Evolutionary conservation across 2,329 filamentous ascomycete genomes (phyloP).

Genomic region (Spiromastix sp.): DNA sequence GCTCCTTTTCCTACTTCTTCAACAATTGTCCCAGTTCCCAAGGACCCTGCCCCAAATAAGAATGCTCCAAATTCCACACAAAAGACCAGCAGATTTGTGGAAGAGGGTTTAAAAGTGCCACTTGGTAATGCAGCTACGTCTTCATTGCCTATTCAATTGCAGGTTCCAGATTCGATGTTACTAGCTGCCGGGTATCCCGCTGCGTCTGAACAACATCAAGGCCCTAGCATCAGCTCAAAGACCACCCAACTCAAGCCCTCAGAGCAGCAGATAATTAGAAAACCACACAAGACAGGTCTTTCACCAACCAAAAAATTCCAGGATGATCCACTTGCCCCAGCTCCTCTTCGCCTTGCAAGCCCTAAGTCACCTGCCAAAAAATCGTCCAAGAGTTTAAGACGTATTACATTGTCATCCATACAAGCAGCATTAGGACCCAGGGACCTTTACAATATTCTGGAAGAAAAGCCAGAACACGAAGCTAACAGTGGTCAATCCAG

Average conservation of each 20-base stretch:
- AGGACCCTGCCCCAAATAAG: no score
- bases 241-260: no score
- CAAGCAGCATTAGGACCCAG: conserved; percentile 6
- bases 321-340: neutral
- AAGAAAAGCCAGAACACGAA: conserved; percentile 16
- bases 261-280: no score
- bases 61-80: neutral
- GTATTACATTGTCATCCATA: conserved; percentile 5
- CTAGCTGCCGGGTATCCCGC: no score
- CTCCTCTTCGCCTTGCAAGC: neutral
- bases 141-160: no score
- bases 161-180: no score
- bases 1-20: conserved; percentile 9
- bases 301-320: neutral
- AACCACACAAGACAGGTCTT: neutral
- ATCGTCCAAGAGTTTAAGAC: conserved; percentile 10
- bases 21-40: no score
- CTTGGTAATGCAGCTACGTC: no score
- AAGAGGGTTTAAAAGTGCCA: no score
- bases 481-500: conserved; percentile 15
- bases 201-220: no score
- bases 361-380: conserved; percentile 9
- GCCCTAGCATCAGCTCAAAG: no score
- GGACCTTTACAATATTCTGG: conserved; percentile 12
- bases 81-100: no score